Evolutionary conservation across 352 stramenopile species (phyloP), one percentile per base, ranked within the genome.

Genomic region (Globisporangium paroecandrum): DNA sequence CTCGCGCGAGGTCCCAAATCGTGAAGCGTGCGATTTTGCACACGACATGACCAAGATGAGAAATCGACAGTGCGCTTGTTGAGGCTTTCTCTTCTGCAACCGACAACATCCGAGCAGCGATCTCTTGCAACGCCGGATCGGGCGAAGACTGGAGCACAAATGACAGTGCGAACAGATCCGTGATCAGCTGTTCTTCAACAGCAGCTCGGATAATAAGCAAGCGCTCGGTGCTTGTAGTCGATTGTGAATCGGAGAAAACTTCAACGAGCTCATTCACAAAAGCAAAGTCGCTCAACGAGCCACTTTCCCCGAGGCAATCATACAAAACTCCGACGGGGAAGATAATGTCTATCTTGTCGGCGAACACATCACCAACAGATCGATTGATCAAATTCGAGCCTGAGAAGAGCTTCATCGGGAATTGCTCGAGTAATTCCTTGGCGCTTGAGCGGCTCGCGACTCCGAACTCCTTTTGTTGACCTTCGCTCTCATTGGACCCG

Each of bases 11-110:
- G 53, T 80, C 73, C 81, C 78, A 83, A 6, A 92, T 74, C 4
- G 70, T 77, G 63, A 92, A 90, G n/a, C 73, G 69, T 13, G 75
- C 80, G 70, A 93, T 89, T 56, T 93, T 93, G 60, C 75, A 78
- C 41, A 81, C 70, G 13, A 91, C 82, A 64, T 93, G 77, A 0
- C 81, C 79, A 29, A 91, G 68, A 56, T 89, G 81, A 3, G 78
- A 81, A 18, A 85, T 66, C 12, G 81, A 76, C n/a, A 92, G 60
- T 12, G 73, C 70, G 32, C 73, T 69, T 8, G 68, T 72, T 41
- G 72, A 66, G 4, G 80, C 81, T 47, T 77, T 77, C 47, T 80
- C 68, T 67, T 91, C 78, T 24, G 81, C 83, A 22, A 85, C 32
- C 0, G 68, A 65, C 34, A 89, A 60, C 77, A 91, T 87, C 4